Percentiles rank a stretch among this genome's conserved stretches.
Conservation (phyloP, 2,329 filamentous ascomycete species). For the Colletotrichum aenigma region DNA sequence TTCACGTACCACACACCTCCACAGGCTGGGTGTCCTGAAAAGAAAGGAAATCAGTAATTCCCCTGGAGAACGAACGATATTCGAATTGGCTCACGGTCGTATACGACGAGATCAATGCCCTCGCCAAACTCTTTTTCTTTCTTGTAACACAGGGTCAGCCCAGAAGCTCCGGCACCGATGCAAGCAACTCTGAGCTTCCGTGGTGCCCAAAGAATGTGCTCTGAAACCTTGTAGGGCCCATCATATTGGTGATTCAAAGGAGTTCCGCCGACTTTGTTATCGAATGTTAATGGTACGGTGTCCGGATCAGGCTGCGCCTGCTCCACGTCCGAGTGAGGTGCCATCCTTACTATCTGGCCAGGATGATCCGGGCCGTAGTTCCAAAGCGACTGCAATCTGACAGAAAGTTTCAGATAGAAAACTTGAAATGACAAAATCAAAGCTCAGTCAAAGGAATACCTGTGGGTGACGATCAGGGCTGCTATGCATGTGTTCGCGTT, state of each 20-base stretch:
- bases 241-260: not conserved
- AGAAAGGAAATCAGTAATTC: not conserved
- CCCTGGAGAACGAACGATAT: accelerated
- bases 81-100: constrained; percentile 20
- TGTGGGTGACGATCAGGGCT: not conserved
- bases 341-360: not conserved
- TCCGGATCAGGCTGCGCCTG: not conserved
- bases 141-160: constrained; percentile 14
- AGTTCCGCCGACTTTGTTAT: not conserved
- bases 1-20: constrained; percentile 41
- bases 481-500: not conserved
- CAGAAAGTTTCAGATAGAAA: not conserved
- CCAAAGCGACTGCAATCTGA: not conserved
- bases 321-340: not conserved
- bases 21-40: not conserved
- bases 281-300: not conserved
- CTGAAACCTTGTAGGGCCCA: not conserved
- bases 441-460: not conserved
- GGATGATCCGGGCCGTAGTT: not conserved
- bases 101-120: constrained; percentile 24
- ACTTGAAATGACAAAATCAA: not conserved
- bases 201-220: not conserved
- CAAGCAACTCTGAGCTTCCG: not conserved
- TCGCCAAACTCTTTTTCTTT: constrained; percentile 10
- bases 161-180: constrained; percentile 11